Evolutionary conservation across 1,284 basidiomycete genomes (phyloP), one percentile per base, ranked within the genome.

Genomic region (Leucocoprinus gongylophorus): DNA sequence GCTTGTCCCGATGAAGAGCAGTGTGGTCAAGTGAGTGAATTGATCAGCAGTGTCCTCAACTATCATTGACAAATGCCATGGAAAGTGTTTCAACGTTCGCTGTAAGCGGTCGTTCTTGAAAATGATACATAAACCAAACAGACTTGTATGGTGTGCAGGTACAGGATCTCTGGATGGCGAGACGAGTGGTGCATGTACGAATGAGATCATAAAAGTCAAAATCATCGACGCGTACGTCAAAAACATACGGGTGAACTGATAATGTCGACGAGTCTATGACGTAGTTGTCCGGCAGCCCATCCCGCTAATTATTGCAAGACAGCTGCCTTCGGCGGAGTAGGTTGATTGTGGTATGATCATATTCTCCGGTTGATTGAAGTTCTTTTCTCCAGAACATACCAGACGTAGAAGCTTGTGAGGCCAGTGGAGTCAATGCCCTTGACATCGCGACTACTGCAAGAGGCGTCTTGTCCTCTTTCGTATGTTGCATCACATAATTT

Each of bases 381-480:
- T 29, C 9, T 30, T 18, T 18, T 9, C 28, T 26, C 6, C 30
- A 58, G 57, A 51, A 43, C 50, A 26, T 57, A 44, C 54, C 53
- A 35, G 56, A 58, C 44, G 42, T 52, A 45, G 59, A 59, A 32
- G 57, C 57, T 2, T 60, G 57, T 35, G 59, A 60, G 46, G 57
- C 59, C 17, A 50, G 49, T 39, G 57, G 59, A n/a, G 30, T 56
- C 50, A 58, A 60, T 46, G 58, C 55, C 12, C 53, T 60, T 32
- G 58, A 59, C 40, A 59, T 58, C 23, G 59, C 58, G 10, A 60
- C 58, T 33, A 59, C 58, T n/a, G 59, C 59, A 9, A 55, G 58
- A 30, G 46, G 56, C 38, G 26, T 53, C 13, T 44, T 60, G 29
- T 60, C 58, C 15, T 58, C 56, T 30, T 59, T 58, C 39, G 59